phyloP scores from a whole-genome alignment of 2,329 filamentous ascomycete species.

The Septoria petroselini region DNA sequence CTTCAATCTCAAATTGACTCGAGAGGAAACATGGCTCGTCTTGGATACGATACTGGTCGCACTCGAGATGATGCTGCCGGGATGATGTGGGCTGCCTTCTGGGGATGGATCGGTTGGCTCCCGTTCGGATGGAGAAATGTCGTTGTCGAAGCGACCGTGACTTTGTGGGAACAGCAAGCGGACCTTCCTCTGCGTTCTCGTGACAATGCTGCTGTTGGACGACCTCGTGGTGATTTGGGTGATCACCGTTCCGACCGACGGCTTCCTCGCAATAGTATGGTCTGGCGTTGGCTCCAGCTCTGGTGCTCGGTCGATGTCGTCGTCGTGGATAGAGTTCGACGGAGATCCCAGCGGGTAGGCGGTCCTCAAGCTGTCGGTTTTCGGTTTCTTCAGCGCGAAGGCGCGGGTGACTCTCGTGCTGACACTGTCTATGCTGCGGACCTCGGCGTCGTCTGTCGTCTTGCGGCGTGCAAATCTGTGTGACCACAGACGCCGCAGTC shows the following conservation, averaged over 20 bases:
- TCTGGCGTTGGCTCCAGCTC: background rate
- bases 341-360: conserved; percentile 7
- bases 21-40: background rate
- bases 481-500: conserved; percentile 3
- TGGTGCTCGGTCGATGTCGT: background rate
- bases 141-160: conserved; percentile 16
- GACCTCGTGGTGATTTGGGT: conserved; percentile 1
- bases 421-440: conserved; percentile 8
- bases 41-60: conserved; percentile 8
- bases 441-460: conserved; percentile 4
- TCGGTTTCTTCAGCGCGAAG: conserved; percentile 9
- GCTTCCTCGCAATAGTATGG: background rate
- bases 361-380: conserved; percentile 15
- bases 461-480: background rate
- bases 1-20: conserved; percentile 15
- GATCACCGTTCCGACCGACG: conserved; percentile 2
- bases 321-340: background rate
- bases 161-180: conserved; percentile 12
- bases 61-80: background rate
- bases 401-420: conserved; percentile 9
- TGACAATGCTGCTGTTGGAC: conserved; percentile 5
- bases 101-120: conserved; percentile 18
- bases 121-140: conserved; percentile 10
- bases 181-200: conserved; percentile 1
- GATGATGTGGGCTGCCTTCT: conserved; percentile 12